These are phyloP conservation scores for Eruca vesicaria DNA, from an alignment of 441 rosid genomes.

Conservation along the genomic window DNA sequence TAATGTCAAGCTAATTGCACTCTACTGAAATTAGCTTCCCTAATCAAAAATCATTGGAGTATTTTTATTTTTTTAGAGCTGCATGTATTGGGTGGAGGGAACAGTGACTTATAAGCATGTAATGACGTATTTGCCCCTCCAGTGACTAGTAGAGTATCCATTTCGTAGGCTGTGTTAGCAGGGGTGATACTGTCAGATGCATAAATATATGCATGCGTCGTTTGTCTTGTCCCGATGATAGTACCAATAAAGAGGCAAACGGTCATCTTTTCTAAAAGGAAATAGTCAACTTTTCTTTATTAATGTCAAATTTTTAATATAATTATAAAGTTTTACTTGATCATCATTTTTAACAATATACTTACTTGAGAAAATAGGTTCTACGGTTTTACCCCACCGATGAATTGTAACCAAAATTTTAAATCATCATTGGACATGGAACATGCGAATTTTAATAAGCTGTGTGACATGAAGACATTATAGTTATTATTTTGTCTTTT, in stretches of 20 bases:
- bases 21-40: conserved; percentile 7
- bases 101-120: not conserved
- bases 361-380: too few relatives aligned
- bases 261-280: not conserved
- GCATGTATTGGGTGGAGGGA: conserved; percentile 20
- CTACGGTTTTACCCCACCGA: too few relatives aligned
- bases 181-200: conserved; percentile 3
- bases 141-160: not conserved
- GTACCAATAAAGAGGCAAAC: not conserved
- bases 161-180: not conserved
- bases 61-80: not conserved
- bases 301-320: not conserved
- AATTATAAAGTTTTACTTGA: not conserved
- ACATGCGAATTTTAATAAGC: conserved; percentile 21
- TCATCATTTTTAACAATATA: not conserved
- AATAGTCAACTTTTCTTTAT: not conserved
- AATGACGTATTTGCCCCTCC: not conserved
- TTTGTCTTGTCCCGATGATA: conserved; percentile 14
- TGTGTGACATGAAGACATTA: conserved; percentile 24
- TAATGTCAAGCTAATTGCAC: not conserved
- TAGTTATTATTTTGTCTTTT: conserved; percentile 26
- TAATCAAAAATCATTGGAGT: not conserved
- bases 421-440: conserved; percentile 7
- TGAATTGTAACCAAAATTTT: too few relatives aligned
- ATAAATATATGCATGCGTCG: conserved; percentile 2